These are phyloP conservation scores for Leccinum pachyderme DNA, from an alignment of 1,284 basidiomycete species.

Conservation along the genomic window DNA sequence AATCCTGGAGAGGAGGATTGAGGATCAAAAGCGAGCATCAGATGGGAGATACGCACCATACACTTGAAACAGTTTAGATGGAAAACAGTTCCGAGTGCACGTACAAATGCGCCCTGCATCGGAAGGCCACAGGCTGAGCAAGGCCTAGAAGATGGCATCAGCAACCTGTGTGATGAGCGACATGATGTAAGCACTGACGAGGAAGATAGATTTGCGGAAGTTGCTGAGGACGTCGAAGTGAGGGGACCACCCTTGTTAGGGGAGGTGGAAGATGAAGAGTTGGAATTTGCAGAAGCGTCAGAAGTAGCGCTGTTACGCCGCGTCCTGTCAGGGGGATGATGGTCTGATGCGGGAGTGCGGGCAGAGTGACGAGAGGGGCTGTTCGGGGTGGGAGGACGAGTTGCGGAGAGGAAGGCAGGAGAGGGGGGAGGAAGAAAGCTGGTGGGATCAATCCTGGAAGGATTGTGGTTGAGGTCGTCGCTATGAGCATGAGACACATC, in stretches of 20 bases:
- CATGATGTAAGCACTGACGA: constrained; percentile 39
- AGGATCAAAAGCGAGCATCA: neutral
- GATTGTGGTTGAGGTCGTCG: constrained; percentile 67
- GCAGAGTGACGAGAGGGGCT: constrained; percentile 41
- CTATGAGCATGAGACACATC: constrained; percentile 51
- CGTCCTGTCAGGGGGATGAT: constrained; percentile 44
- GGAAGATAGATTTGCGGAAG: constrained; percentile 43
- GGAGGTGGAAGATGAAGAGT: constrained; percentile 42
- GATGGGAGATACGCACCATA: constrained; percentile 57
- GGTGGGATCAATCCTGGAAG: constrained; percentile 22
- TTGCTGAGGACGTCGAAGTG: constrained; percentile 43
- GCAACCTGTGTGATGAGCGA: constrained; percentile 12
- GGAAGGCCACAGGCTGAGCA: constrained; percentile 73
- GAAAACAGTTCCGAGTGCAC: constrained; percentile 92
- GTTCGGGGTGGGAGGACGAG: constrained; percentile 54
- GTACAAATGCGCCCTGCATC: constrained; percentile 94
- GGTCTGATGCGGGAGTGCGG: constrained; percentile 50
- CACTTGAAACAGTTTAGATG: constrained; percentile 98
- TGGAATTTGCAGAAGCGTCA: constrained; percentile 48
- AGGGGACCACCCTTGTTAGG: constrained; percentile 44
- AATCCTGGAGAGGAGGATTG: constrained; percentile 64
- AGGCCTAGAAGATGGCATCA: constrained; percentile 41
- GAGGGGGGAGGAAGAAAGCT: constrained; percentile 43
- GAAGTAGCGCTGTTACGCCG: constrained; percentile 49
- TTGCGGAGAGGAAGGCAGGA: constrained; percentile 48